These are phyloP conservation scores for Pelargonium nanum DNA, from an alignment of 345 rosid genomes.

Conservation along the genomic window DNA sequence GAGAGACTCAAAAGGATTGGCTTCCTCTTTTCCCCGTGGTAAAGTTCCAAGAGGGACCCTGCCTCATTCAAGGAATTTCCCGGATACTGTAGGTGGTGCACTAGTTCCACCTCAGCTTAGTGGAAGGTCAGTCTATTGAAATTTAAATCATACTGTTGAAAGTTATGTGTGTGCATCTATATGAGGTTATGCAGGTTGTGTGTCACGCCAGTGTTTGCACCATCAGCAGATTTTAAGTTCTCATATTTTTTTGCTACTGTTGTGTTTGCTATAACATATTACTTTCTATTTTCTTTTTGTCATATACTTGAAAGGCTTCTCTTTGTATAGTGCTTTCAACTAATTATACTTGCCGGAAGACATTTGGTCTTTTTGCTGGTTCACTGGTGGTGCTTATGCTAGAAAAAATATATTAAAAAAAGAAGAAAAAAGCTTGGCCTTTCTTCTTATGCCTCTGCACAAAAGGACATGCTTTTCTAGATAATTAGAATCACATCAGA, in stretches of 20 bases:
- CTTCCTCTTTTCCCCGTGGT: conserved; percentile 33
- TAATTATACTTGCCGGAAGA: background rate
- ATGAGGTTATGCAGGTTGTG: background rate
- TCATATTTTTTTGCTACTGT: background rate
- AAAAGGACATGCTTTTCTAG: no score
- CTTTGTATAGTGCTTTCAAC: background rate
- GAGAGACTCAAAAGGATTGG: conserved; percentile 36
- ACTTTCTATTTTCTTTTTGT: background rate
- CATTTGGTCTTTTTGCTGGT: no score
- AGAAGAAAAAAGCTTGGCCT: no score
- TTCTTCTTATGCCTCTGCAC: no score
- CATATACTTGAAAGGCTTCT: background rate
- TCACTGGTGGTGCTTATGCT: no score
- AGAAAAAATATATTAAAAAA: no score
- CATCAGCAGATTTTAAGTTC: background rate
- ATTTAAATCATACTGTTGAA: background rate
- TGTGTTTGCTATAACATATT: background rate
- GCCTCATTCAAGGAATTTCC: conserved; percentile 38
- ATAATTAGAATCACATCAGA: no score
- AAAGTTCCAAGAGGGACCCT: conserved; percentile 58
- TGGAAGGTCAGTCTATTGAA: conserved; percentile 48
- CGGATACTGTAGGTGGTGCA: conserved; percentile 51
- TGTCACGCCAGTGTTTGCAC: background rate
- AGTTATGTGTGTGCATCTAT: background rate
- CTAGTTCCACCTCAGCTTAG: conserved; percentile 80